phyloP scores from a whole-genome alignment of 768 basidiomycete species.

The Multifurca ochricompacta region DNA sequence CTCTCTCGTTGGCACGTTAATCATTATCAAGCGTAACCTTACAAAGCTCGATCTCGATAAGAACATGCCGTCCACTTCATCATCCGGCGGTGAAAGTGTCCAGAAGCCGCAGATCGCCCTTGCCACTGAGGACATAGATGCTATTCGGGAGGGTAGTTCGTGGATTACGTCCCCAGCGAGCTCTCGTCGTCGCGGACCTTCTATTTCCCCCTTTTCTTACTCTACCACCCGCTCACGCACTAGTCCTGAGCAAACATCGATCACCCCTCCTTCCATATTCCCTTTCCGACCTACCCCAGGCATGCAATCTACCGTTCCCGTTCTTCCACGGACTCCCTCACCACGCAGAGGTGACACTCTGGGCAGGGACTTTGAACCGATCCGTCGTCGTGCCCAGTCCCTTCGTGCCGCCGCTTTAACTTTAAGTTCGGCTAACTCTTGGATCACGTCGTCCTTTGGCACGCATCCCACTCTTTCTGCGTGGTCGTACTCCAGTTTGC shows the following conservation, averaged over 20 bases:
- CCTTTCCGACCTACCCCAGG: constrained; percentile 45
- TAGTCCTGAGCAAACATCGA: constrained; percentile 28
- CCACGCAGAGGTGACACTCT: constrained; percentile 38
- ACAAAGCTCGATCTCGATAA: constrained; percentile 42
- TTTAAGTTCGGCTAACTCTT: constrained; percentile 61
- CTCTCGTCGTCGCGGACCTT: constrained; percentile 41
- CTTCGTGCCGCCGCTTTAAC: constrained; percentile 39
- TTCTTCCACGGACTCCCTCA: constrained; percentile 48
- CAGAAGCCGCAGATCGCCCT: constrained; percentile 56
- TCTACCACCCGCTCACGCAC: constrained; percentile 54
- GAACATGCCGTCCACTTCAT: constrained; percentile 44
- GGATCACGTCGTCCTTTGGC: constrained; percentile 59
- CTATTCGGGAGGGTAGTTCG: constrained; percentile 66
- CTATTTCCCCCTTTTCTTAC: constrained; percentile 65
- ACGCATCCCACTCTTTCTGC: constrained; percentile 51
- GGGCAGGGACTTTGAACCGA: constrained; percentile 48
- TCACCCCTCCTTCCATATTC: constrained; percentile 40
- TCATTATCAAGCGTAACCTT: constrained; percentile 60
- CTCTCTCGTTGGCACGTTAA: constrained; percentile 54
- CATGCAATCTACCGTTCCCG: constrained; percentile 41
- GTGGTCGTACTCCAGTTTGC: constrained; percentile 55
- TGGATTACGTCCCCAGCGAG: constrained; percentile 67
- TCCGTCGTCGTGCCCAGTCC: constrained; percentile 45
- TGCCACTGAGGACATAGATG: constrained; percentile 64
- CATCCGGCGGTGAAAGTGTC: constrained; percentile 44